A percentile compares a stretch with the other conserved stretches of the same genome.
These are phyloP conservation scores for Pseudocercospora vitis DNA, from an alignment of 2,329 filamentous ascomycete species.

Conservation along the genomic window DNA sequence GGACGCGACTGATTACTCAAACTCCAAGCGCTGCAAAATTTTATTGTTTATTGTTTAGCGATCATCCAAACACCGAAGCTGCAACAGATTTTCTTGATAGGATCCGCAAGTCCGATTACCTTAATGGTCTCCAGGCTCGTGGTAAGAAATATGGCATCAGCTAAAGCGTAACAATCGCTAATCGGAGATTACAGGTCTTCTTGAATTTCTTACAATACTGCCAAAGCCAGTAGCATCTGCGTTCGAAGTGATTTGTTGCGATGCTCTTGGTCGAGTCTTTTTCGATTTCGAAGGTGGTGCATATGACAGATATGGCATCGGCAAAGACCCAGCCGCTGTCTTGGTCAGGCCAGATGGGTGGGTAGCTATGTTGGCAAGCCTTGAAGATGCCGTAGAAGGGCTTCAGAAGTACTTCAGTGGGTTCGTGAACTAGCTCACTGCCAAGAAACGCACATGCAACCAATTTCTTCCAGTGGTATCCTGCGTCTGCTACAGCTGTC, in stretches of 20 bases:
- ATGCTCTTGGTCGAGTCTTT: constrained; percentile 27
- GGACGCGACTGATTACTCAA: constrained; percentile 46
- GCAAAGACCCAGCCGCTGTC: constrained; percentile 14
- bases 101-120: constrained; percentile 11
- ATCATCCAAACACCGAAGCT: constrained; percentile 32
- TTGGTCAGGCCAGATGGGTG: constrained; percentile 29
- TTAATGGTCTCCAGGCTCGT: constrained; percentile 12
- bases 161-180: constrained; percentile 17
- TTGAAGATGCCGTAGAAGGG: no score
- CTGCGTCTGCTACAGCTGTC: no score
- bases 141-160: constrained; percentile 11
- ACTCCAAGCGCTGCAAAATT: constrained; percentile 48
- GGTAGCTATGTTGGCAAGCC: constrained; percentile 17
- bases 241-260: constrained; percentile 35
- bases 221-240: constrained; percentile 32
- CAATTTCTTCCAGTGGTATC: no score
- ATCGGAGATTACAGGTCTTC: constrained; percentile 23
- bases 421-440: no score
- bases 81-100: neutral
- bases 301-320: constrained; percentile 22
- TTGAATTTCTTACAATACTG: constrained; percentile 29
- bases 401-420: constrained; percentile 1
- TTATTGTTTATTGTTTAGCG: constrained; percentile 46
- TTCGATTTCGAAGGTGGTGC: constrained; percentile 20
- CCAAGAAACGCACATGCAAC: no score